Evolutionary conservation across 2,329 filamentous ascomycete genomes (phyloP), one percentile per base, ranked within the genome.

Genomic region (Fusarium sp.): DNA sequence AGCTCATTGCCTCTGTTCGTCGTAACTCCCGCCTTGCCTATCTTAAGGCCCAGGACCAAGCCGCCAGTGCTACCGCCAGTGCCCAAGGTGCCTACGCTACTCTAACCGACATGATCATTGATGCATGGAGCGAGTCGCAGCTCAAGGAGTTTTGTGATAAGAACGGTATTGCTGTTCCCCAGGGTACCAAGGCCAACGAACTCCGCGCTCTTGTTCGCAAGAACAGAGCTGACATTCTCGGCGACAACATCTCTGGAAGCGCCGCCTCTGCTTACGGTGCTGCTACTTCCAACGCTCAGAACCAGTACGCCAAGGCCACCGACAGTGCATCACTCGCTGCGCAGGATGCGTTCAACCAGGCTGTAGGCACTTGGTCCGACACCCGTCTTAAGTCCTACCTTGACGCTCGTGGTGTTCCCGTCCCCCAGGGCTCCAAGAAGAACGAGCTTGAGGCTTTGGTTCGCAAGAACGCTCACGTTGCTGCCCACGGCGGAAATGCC

Each of bases 81-180:
- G 90, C 91, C 14, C 88, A 90, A 51, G 84, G 88, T 41, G 91
- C 93, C 3, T 91, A 94, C 73, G 84, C 90, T 53, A 91, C 89
- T 49, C 82, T 98, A 43, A 93, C 91, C 67, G 93, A 98, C 74
- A 90, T 91, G 75, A 84, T 98, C 55, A 91, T 98, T 76, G 90
- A 97, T 74, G 90, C 92, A 6, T 99, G 96, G 96, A 90, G 91
- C 76, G 94, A 98, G 76, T 87, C 87, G 42, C 85, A 97, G 79
- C 86, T 99, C 78, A 98, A 98, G 86, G 91, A 93, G 68, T 98
- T 96, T 84, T 90, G 90, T 58, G 95, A 98, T 83, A 93, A 94
- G 86, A 96, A 98, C 74, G 89, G 89, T 61, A 91, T 99, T 77
- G 79, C 77, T 14, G 93, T 98, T 52, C 96, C 96, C 12, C 95